These are phyloP conservation scores for Aphanomyces astaci DNA, from an alignment of 352 stramenopile species.

Conservation along the genomic window DNA sequence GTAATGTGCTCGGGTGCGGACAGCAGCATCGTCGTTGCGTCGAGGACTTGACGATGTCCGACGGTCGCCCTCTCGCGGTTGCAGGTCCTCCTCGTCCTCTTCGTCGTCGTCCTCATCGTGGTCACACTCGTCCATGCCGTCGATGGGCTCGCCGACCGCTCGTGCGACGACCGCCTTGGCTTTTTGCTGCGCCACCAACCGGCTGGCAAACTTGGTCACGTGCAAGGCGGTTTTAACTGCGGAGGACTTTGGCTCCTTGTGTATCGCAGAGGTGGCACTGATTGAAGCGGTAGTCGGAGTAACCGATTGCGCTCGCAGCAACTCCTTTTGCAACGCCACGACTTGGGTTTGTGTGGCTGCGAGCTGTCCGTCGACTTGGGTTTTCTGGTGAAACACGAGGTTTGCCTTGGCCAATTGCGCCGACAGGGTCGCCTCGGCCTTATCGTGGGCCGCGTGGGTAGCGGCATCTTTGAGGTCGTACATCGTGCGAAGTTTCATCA, in stretches of 20 bases:
- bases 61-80: neutral
- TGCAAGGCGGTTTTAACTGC: neutral
- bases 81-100: neutral
- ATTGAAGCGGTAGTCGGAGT: neutral
- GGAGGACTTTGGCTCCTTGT: neutral
- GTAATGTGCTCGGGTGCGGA: neutral
- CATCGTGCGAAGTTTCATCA: conserved; percentile 58
- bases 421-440: conserved; percentile 26
- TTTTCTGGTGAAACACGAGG: conserved; percentile 12
- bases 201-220: neutral
- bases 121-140: neutral
- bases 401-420: conserved; percentile 22
- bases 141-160: neutral
- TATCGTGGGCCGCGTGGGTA: conserved; percentile 32
- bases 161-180: neutral
- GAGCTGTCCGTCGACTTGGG: conserved; percentile 13
- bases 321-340: conserved; percentile 10
- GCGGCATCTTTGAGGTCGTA: conserved; percentile 53
- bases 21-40: neutral
- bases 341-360: neutral
- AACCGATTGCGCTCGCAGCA: neutral
- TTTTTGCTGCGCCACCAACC: neutral
- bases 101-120: neutral
- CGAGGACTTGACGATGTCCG: neutral
- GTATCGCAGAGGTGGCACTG: neutral